Base-by-base conservation (phyloP, 1,284 basidiomycete genomes). In the Lentinula novae-zelandiae region DNA sequence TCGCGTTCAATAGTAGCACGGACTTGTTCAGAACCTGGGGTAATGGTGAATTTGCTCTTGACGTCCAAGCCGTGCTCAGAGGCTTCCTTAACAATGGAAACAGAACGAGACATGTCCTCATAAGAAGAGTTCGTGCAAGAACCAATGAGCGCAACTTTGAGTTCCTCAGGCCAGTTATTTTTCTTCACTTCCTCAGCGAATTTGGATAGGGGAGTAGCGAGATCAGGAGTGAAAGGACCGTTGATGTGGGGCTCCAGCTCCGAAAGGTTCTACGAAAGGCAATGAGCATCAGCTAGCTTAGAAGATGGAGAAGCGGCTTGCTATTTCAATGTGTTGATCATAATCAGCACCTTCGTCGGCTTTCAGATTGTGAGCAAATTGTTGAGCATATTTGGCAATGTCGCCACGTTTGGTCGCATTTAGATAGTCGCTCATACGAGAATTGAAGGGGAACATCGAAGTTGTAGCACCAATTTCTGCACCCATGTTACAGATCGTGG, bases 101-200 rank as follows among this genome's bases (percentile, higher is more conserved):
- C 95, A 50, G 96, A 92, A 72, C 97, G 95, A 54, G 93, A 93
- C 96, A 99, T 98, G 81, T 99, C 97, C 81, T 99, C 97, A 76
- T 99, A 99, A 34, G 97, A 99, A 56, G 96, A 99, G 87, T 99
- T 99, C 76, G 97, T 99, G 91, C 96, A 99, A 57, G 97, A 99
- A 63, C 97, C 96, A 73, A 99, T 99, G 62, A 99, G 87, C 64
- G 87, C 93, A 70, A 98, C 97, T 82, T 94, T 96, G 81, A 99
- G 89, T 75, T 99, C 96, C 65, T 87, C 80, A 53, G 96, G 96
- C 96, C 97, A 99, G 75, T 85, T 83, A 82, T 98, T 97, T 82
- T 95, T 90, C 86, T 94, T 94, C 69, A 94, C 95, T 69, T 88
- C 94, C 58, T 83, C 79, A 65, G 92, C 92, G 73, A 99, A 98